Conservation (phyloP, 768 basidiomycete genomes). For the Suillus ampliporus region DNA sequence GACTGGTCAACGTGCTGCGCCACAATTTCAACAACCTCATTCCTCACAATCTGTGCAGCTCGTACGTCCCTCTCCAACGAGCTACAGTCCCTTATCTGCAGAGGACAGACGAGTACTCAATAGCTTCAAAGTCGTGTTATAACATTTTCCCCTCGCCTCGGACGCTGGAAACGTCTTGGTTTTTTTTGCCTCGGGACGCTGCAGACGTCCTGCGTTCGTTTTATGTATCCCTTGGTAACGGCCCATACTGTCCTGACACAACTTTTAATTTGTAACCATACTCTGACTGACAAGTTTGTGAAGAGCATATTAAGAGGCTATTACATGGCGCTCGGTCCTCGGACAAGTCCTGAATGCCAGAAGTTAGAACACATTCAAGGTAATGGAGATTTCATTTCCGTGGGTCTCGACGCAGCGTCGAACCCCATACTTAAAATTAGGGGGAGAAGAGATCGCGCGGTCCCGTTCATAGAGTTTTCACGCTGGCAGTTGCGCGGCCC, state of each 20-base stretch:
- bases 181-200: not conserved
- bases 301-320: not conserved
- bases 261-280: not conserved
- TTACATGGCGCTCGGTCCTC: not conserved
- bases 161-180: not conserved
- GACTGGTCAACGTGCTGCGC: conserved; percentile 13
- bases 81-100: conserved; percentile 49
- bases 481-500: not conserved
- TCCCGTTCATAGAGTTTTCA: not conserved
- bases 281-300: not conserved
- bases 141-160: conserved; percentile 16
- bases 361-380: not conserved
- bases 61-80: conserved; percentile 30
- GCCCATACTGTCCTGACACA: not conserved
- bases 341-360: not conserved
- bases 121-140: conserved; percentile 60
- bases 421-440: not conserved
- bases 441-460: not conserved
- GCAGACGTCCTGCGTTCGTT: not conserved
- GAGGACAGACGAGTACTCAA: conserved; percentile 65
- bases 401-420: not conserved
- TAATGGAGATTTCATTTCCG: not conserved
- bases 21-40: conserved; percentile 10
- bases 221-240: not conserved
- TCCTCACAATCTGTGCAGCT: conserved; percentile 24